These are phyloP conservation scores for Apiospora rasikravindrae DNA, from an alignment of 2,329 filamentous ascomycete genomes.

Conservation along the genomic window DNA sequence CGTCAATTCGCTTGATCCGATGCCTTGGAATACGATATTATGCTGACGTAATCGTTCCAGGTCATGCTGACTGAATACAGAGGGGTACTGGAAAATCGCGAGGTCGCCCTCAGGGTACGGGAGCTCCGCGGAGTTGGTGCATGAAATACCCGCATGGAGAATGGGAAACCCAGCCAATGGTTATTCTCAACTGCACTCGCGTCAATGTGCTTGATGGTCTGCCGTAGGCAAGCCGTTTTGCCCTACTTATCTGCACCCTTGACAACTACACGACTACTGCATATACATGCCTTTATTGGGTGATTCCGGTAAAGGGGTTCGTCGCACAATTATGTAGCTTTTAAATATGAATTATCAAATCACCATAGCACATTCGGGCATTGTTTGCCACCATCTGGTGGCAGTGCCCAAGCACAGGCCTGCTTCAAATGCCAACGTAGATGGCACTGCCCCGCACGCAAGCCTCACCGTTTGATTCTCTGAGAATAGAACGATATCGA, in stretches of 20 bases:
- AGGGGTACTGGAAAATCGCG: constrained; percentile 33
- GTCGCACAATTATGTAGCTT: too few species aligned
- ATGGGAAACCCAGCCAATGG: too few species aligned
- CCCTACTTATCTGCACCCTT: too few species aligned
- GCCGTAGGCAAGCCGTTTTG: background rate
- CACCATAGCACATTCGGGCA: background rate
- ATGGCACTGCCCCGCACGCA: background rate
- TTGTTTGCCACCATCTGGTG: background rate
- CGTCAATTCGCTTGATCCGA: too few species aligned
- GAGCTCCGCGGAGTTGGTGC: constrained; percentile 12
- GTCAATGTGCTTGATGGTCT: background rate
- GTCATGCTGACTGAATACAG: constrained; percentile 29
- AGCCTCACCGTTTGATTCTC: too few species aligned
- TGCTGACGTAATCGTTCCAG: background rate
- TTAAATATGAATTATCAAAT: too few species aligned
- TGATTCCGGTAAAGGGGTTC: too few species aligned
- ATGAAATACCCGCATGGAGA: background rate
- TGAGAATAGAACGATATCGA: too few species aligned
- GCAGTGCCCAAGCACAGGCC: background rate
- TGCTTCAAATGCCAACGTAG: background rate
- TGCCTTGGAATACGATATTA: too few species aligned
- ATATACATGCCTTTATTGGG: too few species aligned
- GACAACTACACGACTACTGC: too few species aligned
- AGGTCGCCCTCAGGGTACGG: background rate
- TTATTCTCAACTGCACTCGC: too few species aligned